These are phyloP conservation scores for Brassica nigra DNA, from an alignment of 345 rosid genomes.

Conservation along the genomic window DNA sequence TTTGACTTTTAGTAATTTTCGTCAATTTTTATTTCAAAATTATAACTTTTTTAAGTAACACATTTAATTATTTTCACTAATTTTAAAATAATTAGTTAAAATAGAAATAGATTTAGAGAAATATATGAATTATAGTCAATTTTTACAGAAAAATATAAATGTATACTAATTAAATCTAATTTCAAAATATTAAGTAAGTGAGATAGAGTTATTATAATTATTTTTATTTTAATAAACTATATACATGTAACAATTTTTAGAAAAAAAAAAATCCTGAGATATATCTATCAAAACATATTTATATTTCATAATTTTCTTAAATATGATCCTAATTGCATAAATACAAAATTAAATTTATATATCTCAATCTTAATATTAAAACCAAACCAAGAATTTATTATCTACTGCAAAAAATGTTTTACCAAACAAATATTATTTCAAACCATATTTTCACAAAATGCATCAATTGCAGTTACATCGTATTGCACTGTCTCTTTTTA, in stretches of 20 bases:
- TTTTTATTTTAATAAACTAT: not conserved
- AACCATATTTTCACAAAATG: too few relatives aligned
- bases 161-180: too few relatives aligned
- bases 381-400: not conserved
- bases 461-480: too few relatives aligned
- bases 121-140: not conserved
- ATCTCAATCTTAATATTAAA: not conserved
- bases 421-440: not conserved
- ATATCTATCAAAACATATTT: not conserved
- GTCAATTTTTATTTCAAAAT: too few relatives aligned
- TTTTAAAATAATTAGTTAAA: not conserved
- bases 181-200: too few relatives aligned
- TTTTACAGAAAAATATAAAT: not conserved
- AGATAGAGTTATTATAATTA: not conserved
- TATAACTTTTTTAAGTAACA: too few relatives aligned
- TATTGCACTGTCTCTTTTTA: not conserved
- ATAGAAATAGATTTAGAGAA: not conserved
- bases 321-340: not conserved
- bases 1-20: too few relatives aligned
- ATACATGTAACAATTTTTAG: not conserved
- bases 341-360: not conserved
- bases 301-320: not conserved
- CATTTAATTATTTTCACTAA: not conserved
- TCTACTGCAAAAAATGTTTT: not conserved
- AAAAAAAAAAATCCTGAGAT: not conserved